A percentile compares a stretch with the other conserved stretches of the same genome.
phyloP scores from a whole-genome alignment of 202 grass and related monocot species.

The Alloteropsis angusta region DNA sequence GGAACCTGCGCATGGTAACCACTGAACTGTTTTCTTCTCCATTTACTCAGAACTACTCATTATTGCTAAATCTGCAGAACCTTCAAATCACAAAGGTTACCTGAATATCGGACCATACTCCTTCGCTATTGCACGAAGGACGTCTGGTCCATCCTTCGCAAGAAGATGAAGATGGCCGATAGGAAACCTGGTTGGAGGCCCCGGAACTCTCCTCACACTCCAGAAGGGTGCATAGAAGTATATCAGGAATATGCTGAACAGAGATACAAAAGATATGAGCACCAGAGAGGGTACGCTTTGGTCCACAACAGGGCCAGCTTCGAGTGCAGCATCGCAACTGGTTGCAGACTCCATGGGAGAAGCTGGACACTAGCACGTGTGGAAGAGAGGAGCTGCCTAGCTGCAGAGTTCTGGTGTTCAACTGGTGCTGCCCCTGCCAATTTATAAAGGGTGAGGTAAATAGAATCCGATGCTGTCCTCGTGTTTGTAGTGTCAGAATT shows the following conservation, averaged over 20 bases:
- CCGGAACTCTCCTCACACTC: conserved; percentile 66
- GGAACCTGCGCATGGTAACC: conserved; percentile 45
- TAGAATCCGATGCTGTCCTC: not conserved
- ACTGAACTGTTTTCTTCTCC: not conserved
- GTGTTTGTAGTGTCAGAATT: not conserved
- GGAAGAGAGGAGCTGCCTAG: not conserved
- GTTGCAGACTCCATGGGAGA: conserved; percentile 23
- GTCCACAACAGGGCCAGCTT: not conserved
- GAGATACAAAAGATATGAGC: conserved; percentile 13
- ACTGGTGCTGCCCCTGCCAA: not conserved
- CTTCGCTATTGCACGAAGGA: conserved; percentile 54
- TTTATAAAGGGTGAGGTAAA: conserved; percentile 30
- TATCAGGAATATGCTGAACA: conserved; percentile 37
- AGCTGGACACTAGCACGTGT: not conserved
- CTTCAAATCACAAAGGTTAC: conserved; percentile 17
- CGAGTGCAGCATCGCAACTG: conserved; percentile 14
- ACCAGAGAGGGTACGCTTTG: not conserved
- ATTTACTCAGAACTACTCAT: not conserved
- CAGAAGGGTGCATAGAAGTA: conserved; percentile 80
- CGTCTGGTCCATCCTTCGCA: conserved; percentile 59
- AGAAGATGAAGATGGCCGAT: conserved; percentile 64
- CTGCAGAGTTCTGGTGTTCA: conserved; percentile 2
- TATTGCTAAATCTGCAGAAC: not conserved
- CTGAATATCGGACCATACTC: conserved; percentile 82
- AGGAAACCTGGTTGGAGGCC: conserved; percentile 52